Percentiles rank a stretch among this genome's conserved stretches.
These are phyloP conservation scores for Podospora comata DNA, from an alignment of 495 filamentous ascomycete genomes.

Conservation along the genomic window DNA sequence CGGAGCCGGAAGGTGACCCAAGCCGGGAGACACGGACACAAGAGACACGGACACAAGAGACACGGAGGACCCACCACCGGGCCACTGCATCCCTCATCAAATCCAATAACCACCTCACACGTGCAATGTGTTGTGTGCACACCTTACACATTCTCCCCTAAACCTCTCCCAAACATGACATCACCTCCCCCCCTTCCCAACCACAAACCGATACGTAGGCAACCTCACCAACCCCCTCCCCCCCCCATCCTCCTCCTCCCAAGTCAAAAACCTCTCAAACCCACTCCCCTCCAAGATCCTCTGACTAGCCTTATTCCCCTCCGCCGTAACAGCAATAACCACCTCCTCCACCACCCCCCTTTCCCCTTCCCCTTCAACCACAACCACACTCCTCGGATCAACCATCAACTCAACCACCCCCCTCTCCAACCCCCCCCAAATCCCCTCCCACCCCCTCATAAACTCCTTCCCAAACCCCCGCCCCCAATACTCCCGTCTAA, in stretches of 20 bases:
- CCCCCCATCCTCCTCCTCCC: slow-evolving; percentile 25
- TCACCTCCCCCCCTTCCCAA: slow-evolving; percentile 5
- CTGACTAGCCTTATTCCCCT: slow-evolving; percentile 36
- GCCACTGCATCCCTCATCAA: not conserved
- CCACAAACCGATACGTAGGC: slow-evolving; percentile 26
- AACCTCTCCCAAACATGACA: not conserved
- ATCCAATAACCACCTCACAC: slow-evolving; percentile 2
- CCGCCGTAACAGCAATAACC: slow-evolving; percentile 38
- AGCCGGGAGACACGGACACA: not conserved
- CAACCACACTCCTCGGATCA: slow-evolving; percentile 18
- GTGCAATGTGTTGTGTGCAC: slow-evolving; percentile 1
- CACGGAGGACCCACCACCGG: not conserved
- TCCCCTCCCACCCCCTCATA: slow-evolving; percentile 35
- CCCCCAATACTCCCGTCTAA: slow-evolving; percentile 44
- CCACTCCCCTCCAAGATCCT: slow-evolving; percentile 40
- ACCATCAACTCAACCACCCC: slow-evolving; percentile 31
- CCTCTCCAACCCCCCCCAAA: slow-evolving; percentile 42
- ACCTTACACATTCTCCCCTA: not conserved
- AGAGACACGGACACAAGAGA: not conserved
- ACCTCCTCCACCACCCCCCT: slow-evolving; percentile 18
- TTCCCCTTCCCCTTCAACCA: slow-evolving; percentile 24
- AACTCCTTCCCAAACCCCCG: slow-evolving; percentile 48
- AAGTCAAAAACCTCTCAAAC: slow-evolving; percentile 32
- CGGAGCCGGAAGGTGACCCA: not conserved
- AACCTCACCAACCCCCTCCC: slow-evolving; percentile 15